Conservation (phyloP, 2,329 filamentous ascomycete genomes). For the Penicillium griseofulvum region DNA sequence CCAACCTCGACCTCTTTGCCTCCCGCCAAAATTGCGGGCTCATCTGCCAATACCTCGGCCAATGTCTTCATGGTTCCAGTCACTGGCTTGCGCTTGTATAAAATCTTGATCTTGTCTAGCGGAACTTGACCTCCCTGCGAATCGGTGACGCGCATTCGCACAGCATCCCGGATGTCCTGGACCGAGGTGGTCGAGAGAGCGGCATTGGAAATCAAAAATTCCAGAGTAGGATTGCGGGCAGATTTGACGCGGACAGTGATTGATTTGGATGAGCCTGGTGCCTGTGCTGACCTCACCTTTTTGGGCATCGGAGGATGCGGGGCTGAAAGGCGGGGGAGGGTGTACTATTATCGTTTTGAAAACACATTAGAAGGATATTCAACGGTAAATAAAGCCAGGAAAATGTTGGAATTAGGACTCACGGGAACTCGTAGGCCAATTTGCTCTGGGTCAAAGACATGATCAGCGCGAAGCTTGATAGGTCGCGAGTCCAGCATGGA, state of each 20-base stretch:
- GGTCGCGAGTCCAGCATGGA: constrained; percentile 74
- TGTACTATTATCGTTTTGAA: constrained; percentile 39
- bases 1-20: constrained; percentile 67
- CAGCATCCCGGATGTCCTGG: constrained; percentile 71
- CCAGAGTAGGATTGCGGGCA: constrained; percentile 69
- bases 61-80: constrained; percentile 72
- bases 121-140: constrained; percentile 34
- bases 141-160: constrained; percentile 62
- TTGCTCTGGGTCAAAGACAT: constrained; percentile 80
- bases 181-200: constrained; percentile 69
- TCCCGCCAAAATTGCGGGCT: constrained; percentile 42
- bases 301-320: constrained; percentile 46
- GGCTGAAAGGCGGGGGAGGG: constrained; percentile 47
- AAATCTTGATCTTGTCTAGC: constrained; percentile 76
- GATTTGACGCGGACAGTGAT: constrained; percentile 45
- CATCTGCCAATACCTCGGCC: constrained; percentile 65
- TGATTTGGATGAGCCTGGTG: constrained; percentile 42
- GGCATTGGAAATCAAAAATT: constrained; percentile 61
- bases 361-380: background rate
- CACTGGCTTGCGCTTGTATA: constrained; percentile 84
- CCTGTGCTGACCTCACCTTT: constrained; percentile 32
- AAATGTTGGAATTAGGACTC: constrained; percentile 33
- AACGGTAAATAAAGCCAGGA: background rate
- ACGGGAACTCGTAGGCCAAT: constrained; percentile 77
- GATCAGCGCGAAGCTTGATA: constrained; percentile 78